Base-by-base conservation (phyloP, 2,329 filamentous ascomycete species). In the Cladophialophora bantiana region DNA sequence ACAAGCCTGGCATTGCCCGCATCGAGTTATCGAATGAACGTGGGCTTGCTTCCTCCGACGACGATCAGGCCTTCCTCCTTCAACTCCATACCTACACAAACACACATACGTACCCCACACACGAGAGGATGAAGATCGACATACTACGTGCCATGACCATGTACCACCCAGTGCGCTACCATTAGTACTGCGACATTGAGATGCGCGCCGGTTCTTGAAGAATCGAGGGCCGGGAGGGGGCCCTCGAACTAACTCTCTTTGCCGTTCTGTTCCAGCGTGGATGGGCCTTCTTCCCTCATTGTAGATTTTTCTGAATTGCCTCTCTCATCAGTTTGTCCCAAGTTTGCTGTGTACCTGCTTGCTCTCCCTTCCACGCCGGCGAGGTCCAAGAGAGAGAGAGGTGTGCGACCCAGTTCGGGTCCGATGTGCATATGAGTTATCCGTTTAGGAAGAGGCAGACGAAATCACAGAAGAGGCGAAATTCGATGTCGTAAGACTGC, bases 101-200 rank as follows among this genome's bases (percentile, higher is more conserved):
- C 10, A 13, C 26, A 4, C 34, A 60, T 31, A n/a, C 36, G 38
- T 7, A 31, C 45, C 59, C 59, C 59, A 42, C 59, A 62, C 36
- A 48, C 32, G 59, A 48, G 32, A 62, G 7, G 53, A n/a, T 31
- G 50, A 40, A n/a, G 34, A 62, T 62, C 59, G 52, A 56, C 59
- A 53, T 52, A 36, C n/a, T 35, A 38, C 9, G 26, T 26, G 26
- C 26, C 26, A 26, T 26, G 26, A 26, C 26, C 26, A 26, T 26
- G 26, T 26, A 26, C 26, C 26, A 26, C 26, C 26, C 26, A 26
- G 26, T 26, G 26, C 32, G 42, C 18, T 45, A 45, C 36, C 36
- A 32, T 38, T 62, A 61, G 50, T 34, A 56, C 50, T 62, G 38
- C 18, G 35, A 62, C 59, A 52, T 62, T 56, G 59, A 34, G 20